Conservation (phyloP, 1,284 basidiomycete genomes). For the Ganoderma lucidum region DNA sequence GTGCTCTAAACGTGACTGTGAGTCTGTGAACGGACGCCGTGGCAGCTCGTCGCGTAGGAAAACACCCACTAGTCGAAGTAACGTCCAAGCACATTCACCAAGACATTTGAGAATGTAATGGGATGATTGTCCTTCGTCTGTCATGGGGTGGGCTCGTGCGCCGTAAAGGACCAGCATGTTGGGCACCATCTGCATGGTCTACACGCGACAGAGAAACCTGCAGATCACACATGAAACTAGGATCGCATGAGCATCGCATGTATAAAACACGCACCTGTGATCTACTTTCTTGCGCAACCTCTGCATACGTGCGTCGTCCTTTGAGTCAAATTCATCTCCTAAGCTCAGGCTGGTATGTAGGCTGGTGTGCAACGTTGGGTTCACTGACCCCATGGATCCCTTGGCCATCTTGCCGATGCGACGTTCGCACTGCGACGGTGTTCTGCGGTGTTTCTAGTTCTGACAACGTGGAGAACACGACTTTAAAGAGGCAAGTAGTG, state of each 20-base stretch:
- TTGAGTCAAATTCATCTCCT: background rate
- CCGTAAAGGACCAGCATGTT: background rate
- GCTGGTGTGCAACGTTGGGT: background rate
- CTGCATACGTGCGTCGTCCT: background rate
- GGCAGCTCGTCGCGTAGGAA: background rate
- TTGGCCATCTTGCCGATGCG: background rate
- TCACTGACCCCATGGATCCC: background rate
- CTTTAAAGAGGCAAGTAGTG: background rate
- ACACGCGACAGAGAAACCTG: background rate
- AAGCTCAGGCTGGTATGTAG: background rate
- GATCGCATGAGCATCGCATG: background rate
- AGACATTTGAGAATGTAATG: background rate
- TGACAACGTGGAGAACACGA: constrained; percentile 10
- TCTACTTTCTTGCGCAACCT: background rate
- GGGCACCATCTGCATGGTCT: background rate
- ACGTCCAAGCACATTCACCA: background rate
- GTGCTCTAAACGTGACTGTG: background rate
- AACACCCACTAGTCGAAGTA: background rate
- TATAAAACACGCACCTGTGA: background rate
- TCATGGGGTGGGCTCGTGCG: background rate
- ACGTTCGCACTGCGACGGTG: background rate
- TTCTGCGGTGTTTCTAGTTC: background rate
- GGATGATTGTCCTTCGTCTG: background rate
- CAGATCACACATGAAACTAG: background rate
- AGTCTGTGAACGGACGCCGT: background rate